Conservation (phyloP, 768 basidiomycete species). For the Trametopsis cervina region DNA sequence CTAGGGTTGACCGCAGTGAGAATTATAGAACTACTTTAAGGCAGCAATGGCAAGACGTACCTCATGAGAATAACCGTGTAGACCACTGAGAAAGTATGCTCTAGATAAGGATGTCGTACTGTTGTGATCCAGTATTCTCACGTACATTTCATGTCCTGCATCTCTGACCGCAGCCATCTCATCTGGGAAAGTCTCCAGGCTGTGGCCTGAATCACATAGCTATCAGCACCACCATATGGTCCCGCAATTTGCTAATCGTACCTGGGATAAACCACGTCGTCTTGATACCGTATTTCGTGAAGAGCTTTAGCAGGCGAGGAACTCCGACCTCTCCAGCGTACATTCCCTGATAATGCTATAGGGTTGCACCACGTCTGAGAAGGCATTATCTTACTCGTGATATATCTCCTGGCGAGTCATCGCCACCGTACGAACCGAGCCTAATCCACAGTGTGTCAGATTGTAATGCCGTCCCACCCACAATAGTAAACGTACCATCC, state of each 20-base stretch:
- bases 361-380: neutral
- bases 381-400: slow-evolving; percentile 37
- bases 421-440: slow-evolving; percentile 72
- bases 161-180: slow-evolving; percentile 65
- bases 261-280: slow-evolving; percentile 78
- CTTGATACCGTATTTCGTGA: slow-evolving; percentile 59
- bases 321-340: slow-evolving; percentile 73
- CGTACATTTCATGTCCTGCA: slow-evolving; percentile 64
- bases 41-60: too few species aligned
- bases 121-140: slow-evolving; percentile 6
- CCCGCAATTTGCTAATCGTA: slow-evolving; percentile 14
- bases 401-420: slow-evolving; percentile 64
- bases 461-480: neutral
- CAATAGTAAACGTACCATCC: slow-evolving; percentile 44
- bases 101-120: neutral
- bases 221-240: neutral
- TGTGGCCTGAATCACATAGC: slow-evolving; percentile 43
- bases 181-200: slow-evolving; percentile 67
- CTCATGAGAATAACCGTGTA: slow-evolving; percentile 71
- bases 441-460: slow-evolving; percentile 22
- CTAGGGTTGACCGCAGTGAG: slow-evolving; percentile 24
- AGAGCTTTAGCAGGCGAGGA: slow-evolving; percentile 61
- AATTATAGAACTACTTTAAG: neutral
- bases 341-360: slow-evolving; percentile 58
- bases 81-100: slow-evolving; percentile 34